Conservation (phyloP, 2,329 filamentous ascomycete species). For the Geosmithia putterillii region DNA sequence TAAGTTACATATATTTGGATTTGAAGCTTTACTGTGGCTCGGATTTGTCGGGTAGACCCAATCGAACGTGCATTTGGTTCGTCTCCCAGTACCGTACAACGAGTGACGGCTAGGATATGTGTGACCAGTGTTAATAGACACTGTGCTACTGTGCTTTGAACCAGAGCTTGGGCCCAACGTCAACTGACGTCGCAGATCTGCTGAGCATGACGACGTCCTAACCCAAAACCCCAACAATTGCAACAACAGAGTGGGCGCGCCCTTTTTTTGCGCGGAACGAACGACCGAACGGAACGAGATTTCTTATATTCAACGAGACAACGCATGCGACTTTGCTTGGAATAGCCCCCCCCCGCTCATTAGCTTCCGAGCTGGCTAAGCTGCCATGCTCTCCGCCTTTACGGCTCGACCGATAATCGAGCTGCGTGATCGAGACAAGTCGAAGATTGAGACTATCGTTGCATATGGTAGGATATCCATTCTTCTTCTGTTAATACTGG, state of each 20-base stretch:
- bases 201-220: background rate
- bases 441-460: slow-evolving; percentile 89
- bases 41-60: no score
- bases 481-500: no score
- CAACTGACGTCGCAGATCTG: slow-evolving; percentile 2
- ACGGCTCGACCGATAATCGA: slow-evolving; percentile 93
- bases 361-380: slow-evolving; percentile 27
- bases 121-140: background rate
- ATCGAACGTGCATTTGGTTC: background rate
- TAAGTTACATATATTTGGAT: no score
- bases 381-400: slow-evolving; percentile 89
- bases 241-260: background rate
- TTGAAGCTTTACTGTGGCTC: no score
- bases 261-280: background rate
- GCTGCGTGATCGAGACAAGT: slow-evolving; percentile 91
- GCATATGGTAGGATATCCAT: slow-evolving; percentile 54
- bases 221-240: background rate
- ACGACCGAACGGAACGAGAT: background rate
- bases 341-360: slow-evolving; percentile 10
- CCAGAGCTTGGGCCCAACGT: slow-evolving; percentile 1
- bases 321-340: slow-evolving; percentile 16
- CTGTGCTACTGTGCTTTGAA: slow-evolving; percentile 1
- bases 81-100: no score
- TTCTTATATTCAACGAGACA: slow-evolving; percentile 5
- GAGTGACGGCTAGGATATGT: no score